Conservation (phyloP, 306 rosid species). For the Vicia sativa region DNA sequence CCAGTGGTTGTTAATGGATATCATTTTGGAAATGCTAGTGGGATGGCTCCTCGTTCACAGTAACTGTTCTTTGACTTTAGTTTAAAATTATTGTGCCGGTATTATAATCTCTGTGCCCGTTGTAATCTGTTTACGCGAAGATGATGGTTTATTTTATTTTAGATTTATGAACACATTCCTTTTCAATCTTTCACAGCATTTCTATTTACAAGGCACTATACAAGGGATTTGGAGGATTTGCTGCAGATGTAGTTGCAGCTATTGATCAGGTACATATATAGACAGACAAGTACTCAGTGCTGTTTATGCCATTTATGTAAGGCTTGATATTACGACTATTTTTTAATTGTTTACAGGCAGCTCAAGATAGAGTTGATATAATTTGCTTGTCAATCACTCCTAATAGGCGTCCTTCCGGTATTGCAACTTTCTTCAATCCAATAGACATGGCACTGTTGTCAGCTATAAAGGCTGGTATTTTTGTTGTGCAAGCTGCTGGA, state of each 20-base stretch:
- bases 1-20: constrained; percentile 90
- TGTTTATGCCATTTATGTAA: constrained; percentile 9
- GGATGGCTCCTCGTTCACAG: constrained; percentile 99
- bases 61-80: constrained; percentile 52
- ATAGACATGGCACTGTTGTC: constrained; percentile 95
- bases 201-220: constrained; percentile 95
- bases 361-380: constrained; percentile 90
- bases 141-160: constrained; percentile 8
- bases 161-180: constrained; percentile 21
- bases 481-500: constrained; percentile 99
- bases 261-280: constrained; percentile 75
- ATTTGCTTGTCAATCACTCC: constrained; percentile 94
- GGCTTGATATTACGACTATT: constrained; percentile 24
- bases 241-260: constrained; percentile 99
- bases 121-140: neutral
- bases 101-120: neutral
- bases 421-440: constrained; percentile 94
- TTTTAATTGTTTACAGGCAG: constrained; percentile 65
- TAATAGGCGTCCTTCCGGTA: constrained; percentile 87
- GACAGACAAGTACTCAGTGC: constrained; percentile 27
- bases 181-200: constrained; percentile 61
- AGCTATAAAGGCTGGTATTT: constrained; percentile 87
- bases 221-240: constrained; percentile 94
- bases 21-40: constrained; percentile 94
- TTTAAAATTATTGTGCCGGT: constrained; percentile 11